Percentiles rank a stretch among this genome's conserved stretches.
These are phyloP conservation scores for Solanum ahanhuiri DNA, from an alignment of 257 asterid genomes.

Conservation along the genomic window DNA sequence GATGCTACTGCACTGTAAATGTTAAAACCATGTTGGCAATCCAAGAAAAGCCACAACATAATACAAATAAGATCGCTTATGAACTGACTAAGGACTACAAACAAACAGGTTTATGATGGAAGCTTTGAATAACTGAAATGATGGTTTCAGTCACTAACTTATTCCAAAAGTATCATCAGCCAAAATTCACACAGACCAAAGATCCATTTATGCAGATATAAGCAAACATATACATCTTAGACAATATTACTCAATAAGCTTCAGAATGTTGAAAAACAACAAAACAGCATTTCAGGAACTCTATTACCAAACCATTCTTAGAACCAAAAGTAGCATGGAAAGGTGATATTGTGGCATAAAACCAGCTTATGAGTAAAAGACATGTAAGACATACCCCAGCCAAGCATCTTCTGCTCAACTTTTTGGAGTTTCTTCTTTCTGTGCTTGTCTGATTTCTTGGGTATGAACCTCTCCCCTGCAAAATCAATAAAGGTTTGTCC, in stretches of 20 bases:
- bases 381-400: constrained; percentile 71
- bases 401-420: constrained; percentile 89
- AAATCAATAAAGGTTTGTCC: constrained; percentile 3
- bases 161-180: neutral
- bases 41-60: neutral
- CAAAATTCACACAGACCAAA: neutral
- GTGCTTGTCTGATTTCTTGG: constrained; percentile 79
- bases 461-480: constrained; percentile 66
- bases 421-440: constrained; percentile 83
- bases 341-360: neutral
- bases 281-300: neutral
- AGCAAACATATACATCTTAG: neutral
- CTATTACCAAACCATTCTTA: neutral
- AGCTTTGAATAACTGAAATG: neutral
- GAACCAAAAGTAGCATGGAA: neutral
- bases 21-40: neutral
- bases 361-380: neutral
- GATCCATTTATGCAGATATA: neutral
- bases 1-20: neutral
- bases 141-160: neutral
- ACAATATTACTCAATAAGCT: neutral
- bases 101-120: neutral
- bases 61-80: neutral
- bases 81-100: neutral
- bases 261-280: neutral